Percentiles rank a stretch among this genome's conserved stretches.
Evolutionary conservation across 176 grass and related monocot species (phyloP).

Genomic region (Echinochloa phyllopogon): DNA sequence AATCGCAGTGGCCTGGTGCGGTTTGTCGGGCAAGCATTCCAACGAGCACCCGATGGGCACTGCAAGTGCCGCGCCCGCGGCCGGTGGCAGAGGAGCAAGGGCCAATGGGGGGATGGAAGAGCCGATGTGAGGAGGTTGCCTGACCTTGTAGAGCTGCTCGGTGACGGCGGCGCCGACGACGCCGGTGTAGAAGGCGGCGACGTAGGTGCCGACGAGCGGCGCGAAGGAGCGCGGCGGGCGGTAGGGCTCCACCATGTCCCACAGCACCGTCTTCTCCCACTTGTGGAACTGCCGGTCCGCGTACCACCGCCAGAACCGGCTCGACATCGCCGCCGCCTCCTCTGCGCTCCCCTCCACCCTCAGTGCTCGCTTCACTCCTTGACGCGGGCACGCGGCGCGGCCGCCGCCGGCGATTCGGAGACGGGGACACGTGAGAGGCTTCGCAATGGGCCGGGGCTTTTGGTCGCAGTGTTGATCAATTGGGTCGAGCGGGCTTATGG

Average conservation of each 20-base stretch:
- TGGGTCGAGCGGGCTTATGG: neutral
- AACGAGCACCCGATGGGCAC: constrained; percentile 9
- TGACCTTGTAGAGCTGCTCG: constrained; percentile 93
- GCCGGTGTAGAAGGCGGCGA: constrained; percentile 95
- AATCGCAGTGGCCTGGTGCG: neutral
- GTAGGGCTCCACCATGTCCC: constrained; percentile 97
- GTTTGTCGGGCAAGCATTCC: constrained; percentile 32
- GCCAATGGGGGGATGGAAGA: neutral
- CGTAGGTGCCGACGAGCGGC: constrained; percentile 78
- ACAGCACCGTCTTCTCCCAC: constrained; percentile 96
- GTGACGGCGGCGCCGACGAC: constrained; percentile 79
- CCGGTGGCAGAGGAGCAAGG: neutral
- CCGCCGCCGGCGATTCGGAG: constrained; percentile 9
- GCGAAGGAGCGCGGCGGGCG: constrained; percentile 71
- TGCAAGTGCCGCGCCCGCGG: neutral
- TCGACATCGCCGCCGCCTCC: constrained; percentile 50
- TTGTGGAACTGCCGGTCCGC: constrained; percentile 83
- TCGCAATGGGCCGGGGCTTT: neutral
- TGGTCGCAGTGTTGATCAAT: neutral
- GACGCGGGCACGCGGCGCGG: neutral
- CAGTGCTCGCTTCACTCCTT: no score
- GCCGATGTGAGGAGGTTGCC: neutral
- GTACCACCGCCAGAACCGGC: constrained; percentile 91
- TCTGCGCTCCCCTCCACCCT: neutral
- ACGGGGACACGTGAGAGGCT: neutral